phyloP scores from a whole-genome alignment of 805 yeast species.

The Yarrowia osloensis region DNA sequence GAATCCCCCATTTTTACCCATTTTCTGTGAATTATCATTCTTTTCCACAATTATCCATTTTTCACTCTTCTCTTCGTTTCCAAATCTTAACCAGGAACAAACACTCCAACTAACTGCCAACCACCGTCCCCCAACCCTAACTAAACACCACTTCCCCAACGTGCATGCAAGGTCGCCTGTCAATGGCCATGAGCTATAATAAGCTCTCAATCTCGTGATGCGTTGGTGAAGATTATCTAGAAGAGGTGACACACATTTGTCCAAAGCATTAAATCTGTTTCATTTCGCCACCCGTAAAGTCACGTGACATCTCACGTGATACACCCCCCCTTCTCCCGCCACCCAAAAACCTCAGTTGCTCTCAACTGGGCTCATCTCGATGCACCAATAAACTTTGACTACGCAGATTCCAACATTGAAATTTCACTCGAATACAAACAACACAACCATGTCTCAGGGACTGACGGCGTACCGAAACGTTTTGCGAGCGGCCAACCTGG shows the following conservation, averaged over 20 bases:
- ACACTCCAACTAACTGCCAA: too few relatives aligned
- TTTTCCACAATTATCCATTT: too few relatives aligned
- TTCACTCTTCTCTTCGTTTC: too few relatives aligned
- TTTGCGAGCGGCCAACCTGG: constrained; percentile 41
- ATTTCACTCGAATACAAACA: constrained; percentile 8
- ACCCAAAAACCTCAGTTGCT: background rate
- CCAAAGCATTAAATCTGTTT: too few relatives aligned
- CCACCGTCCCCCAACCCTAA: background rate
- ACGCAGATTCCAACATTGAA: background rate
- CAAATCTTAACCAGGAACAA: too few relatives aligned
- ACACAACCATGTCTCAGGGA: constrained; percentile 34
- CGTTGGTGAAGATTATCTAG: too few relatives aligned
- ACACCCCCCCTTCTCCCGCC: too few relatives aligned
- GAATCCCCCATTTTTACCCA: too few relatives aligned
- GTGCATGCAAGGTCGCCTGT: background rate
- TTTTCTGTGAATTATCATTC: too few relatives aligned
- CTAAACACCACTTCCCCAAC: background rate
- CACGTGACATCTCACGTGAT: background rate
- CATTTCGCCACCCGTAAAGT: too few relatives aligned
- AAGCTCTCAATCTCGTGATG: too few relatives aligned
- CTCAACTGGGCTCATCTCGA: background rate
- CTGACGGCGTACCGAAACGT: constrained; percentile 38
- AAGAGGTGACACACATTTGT: too few relatives aligned
- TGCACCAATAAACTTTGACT: background rate
- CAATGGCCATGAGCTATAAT: background rate